Conservation (phyloP, 1,284 basidiomycete genomes). For the Heterobasidion occidentale region DNA sequence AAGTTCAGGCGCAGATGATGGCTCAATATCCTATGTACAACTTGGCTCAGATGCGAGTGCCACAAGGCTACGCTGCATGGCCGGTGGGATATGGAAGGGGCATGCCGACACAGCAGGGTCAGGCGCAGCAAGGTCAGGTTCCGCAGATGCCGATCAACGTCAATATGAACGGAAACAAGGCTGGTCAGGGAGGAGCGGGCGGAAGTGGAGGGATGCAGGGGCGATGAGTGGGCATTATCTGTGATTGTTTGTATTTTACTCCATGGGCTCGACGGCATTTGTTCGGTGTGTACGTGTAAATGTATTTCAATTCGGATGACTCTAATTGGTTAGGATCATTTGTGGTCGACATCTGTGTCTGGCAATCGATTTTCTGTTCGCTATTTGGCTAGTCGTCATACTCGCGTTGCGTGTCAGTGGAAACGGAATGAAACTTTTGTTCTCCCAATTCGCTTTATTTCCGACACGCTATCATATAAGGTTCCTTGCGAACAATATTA, state of each 20-base stretch:
- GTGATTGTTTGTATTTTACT: not conserved
- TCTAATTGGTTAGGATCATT: no score
- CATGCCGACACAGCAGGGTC: slow-evolving; percentile 1
- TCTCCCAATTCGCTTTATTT: not conserved
- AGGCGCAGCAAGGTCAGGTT: slow-evolving; percentile 2
- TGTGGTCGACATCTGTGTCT: no score
- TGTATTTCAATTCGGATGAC: no score
- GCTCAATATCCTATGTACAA: slow-evolving; percentile 22
- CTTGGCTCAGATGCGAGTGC: slow-evolving; percentile 9
- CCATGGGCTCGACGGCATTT: not conserved
- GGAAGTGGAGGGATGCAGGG: slow-evolving; percentile 22
- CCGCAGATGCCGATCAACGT: slow-evolving; percentile 21
- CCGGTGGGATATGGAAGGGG: not conserved
- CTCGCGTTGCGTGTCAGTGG: no score
- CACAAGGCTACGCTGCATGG: not conserved
- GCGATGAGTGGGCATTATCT: slow-evolving; percentile 8
- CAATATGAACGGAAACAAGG: slow-evolving; percentile 21
- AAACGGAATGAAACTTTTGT: no score
- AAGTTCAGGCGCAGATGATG: slow-evolving; percentile 17
- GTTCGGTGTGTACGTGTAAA: no score
- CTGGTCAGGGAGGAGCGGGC: slow-evolving; percentile 16
- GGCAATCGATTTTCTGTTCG: no score
- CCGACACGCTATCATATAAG: not conserved
- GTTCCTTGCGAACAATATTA: not conserved
- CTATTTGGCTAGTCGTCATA: no score